phyloP scores from a whole-genome alignment of 306 rosid species.

The Glycine latifolia region DNA sequence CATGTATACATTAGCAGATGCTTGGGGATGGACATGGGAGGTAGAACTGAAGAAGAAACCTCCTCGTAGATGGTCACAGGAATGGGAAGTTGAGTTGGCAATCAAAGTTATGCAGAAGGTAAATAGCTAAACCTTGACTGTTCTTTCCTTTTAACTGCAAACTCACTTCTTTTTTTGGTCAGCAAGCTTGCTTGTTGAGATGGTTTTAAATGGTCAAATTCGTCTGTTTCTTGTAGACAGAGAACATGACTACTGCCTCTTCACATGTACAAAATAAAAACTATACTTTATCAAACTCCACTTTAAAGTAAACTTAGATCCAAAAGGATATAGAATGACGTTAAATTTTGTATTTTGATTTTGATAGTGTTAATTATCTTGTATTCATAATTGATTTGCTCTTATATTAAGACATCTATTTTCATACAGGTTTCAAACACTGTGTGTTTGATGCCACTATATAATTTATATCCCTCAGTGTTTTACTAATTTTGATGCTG shows the following conservation, averaged over 20 bases:
- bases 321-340: constrained; percentile 21
- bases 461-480: constrained; percentile 24
- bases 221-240: constrained; percentile 25
- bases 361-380: constrained; percentile 18
- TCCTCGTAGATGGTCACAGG: constrained; percentile 91
- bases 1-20: constrained; percentile 96
- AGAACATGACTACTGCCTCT: constrained; percentile 30
- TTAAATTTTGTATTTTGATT: constrained; percentile 13
- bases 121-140: constrained; percentile 51
- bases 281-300: background rate
- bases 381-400: constrained; percentile 18
- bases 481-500: constrained; percentile 18
- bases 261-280: constrained; percentile 35
- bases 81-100: constrained; percentile 95
- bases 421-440: constrained; percentile 21
- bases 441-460: constrained; percentile 15
- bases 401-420: constrained; percentile 23
- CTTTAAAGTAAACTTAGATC: constrained; percentile 27
- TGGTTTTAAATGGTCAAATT: constrained; percentile 39
- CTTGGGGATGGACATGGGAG: constrained; percentile 99
- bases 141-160: constrained; percentile 24
- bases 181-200: constrained; percentile 36
- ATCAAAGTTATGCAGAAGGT: constrained; percentile 84
- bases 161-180: too few relatives aligned
- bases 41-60: constrained; percentile 70